Percentiles rank a stretch among this genome's conserved stretches.
Conservation (phyloP, 768 basidiomycete genomes). For the Clitopilus hobsonii region DNA sequence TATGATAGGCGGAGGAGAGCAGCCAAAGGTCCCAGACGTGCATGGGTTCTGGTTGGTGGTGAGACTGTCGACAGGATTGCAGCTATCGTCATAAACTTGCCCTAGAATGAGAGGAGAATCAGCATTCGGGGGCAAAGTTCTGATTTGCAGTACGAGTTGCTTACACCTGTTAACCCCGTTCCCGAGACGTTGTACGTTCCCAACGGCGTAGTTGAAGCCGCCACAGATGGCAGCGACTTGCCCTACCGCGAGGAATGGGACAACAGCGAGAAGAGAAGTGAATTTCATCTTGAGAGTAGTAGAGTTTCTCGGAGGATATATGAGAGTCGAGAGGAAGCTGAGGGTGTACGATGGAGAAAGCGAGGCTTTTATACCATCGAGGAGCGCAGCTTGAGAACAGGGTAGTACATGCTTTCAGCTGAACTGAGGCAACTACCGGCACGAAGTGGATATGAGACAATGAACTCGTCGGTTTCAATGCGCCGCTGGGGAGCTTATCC, state of each 20-base stretch:
- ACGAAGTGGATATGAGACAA: no score
- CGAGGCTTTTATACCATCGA: no score
- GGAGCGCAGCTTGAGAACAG: no score
- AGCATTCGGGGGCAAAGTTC: no score
- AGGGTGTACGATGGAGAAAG: no score
- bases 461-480: no score
- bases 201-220: constrained; percentile 9
- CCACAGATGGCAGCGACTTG: constrained; percentile 8
- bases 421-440: no score
- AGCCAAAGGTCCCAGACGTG: constrained; percentile 22
- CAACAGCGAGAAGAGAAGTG: constrained; percentile 2
- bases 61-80: constrained; percentile 21
- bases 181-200: constrained; percentile 5
- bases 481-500: no score
- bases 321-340: neutral
- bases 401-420: no score
- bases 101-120: constrained; percentile 5
- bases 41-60: constrained; percentile 25
- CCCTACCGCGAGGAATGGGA: constrained; percentile 2
- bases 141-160: neutral
- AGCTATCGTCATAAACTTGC: constrained; percentile 22
- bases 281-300: constrained; percentile 4
- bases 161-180: constrained; percentile 8
- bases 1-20: constrained; percentile 21
- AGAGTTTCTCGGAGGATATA: no score